Percentiles rank a stretch among this genome's conserved stretches.
phyloP scores from a whole-genome alignment of 2,329 filamentous ascomycete genomes.

The Seiridium unicorne region DNA sequence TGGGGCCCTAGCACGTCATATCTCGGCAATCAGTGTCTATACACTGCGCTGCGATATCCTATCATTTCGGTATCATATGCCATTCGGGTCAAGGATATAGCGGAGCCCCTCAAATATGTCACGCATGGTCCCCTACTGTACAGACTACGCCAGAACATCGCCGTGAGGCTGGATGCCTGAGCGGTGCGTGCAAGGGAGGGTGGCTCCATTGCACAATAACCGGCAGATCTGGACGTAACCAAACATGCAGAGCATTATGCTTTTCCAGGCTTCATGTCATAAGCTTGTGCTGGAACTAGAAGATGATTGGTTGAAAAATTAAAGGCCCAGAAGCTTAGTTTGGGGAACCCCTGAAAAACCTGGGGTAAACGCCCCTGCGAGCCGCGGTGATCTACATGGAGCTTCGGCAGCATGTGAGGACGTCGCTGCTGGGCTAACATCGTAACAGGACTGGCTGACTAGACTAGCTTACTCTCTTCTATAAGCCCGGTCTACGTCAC shows the following conservation, averaged over 20 bases:
- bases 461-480: too few species aligned
- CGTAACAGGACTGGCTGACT: too few species aligned
- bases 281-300: neutral
- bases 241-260: neutral
- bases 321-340: neutral
- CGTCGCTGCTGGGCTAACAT: neutral
- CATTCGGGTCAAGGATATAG: neutral
- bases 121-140: too few species aligned
- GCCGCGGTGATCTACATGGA: neutral
- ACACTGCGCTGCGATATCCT: too few species aligned
- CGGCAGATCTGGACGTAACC: neutral
- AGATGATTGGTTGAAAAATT: neutral
- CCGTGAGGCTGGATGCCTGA: too few species aligned
- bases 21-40: too few species aligned
- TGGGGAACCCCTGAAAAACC: neutral
- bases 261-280: neutral
- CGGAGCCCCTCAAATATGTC: neutral
- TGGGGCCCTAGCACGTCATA: too few species aligned
- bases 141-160: too few species aligned
- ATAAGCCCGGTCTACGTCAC: too few species aligned
- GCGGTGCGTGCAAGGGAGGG: too few species aligned
- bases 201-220: too few species aligned
- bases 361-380: neutral
- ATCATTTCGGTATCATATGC: neutral
- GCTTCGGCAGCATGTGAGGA: constrained; percentile 3